These are phyloP conservation scores for Naganishia kalamii DNA, from an alignment of 768 basidiomycete species.

Conservation along the genomic window DNA sequence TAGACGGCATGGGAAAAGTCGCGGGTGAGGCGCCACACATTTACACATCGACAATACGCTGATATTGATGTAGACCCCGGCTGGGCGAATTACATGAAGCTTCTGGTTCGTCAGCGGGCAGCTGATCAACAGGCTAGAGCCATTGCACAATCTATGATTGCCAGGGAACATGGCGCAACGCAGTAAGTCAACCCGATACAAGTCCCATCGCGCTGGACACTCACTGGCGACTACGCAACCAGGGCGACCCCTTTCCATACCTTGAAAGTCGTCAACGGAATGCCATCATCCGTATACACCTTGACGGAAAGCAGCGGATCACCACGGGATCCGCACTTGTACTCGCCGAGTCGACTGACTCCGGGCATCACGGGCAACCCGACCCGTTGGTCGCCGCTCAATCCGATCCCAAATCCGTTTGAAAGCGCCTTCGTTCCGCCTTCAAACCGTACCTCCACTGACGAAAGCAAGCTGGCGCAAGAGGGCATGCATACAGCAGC, in stretches of 20 bases:
- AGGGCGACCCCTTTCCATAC: constrained; percentile 19
- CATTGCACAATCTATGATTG: constrained; percentile 44
- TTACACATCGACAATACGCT: neutral
- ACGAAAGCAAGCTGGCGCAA: neutral
- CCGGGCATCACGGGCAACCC: constrained; percentile 6
- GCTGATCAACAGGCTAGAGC: constrained; percentile 44
- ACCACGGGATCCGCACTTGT: neutral
- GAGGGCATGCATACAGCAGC: constrained; percentile 2
- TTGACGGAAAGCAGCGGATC: constrained; percentile 20
- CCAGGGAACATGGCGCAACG: constrained; percentile 22
- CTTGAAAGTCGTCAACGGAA: constrained; percentile 45
- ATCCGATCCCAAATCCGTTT: constrained; percentile 23
- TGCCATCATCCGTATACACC: constrained; percentile 46
- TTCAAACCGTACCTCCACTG: neutral
- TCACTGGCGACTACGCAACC: neutral
- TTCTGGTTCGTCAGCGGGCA: constrained; percentile 41
- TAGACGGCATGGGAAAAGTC: constrained; percentile 44
- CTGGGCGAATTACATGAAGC: constrained; percentile 44
- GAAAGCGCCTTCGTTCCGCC: constrained; percentile 21
- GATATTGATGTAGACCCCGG: constrained; percentile 35
- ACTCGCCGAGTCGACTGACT: neutral
- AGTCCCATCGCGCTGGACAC: neutral
- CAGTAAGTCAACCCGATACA: constrained; percentile 21
- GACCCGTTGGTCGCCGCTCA: neutral
- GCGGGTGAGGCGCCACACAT: constrained; percentile 34